Base-by-base conservation (phyloP, 139 green algal genomes). In the Chlorella sp. region DNA sequence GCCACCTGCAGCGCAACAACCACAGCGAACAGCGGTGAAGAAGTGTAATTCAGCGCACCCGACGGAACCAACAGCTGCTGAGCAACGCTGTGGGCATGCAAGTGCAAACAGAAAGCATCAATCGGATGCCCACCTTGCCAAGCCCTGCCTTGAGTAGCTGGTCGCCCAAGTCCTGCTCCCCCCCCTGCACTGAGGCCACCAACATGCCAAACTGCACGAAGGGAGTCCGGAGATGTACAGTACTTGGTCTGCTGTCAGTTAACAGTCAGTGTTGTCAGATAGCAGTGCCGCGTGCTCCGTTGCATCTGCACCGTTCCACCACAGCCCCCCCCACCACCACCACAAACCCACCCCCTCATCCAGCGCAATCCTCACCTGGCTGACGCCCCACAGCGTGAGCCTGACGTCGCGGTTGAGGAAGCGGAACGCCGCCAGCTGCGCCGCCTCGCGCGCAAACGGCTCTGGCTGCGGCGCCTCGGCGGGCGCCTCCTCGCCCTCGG, bases 401-500 rank as follows among this genome's bases (percentile, higher is more conserved):
- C 58, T 75, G 8, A 92, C 79, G 72, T 91, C 87, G 63, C 87
- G 81, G 81, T 97, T 90, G 1, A 98, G 76, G 1, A 82, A 74
- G 9, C 78, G 77, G 31, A 67, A 74, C 87, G 98, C 95, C 2
- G 86, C 92, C 80, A 98, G 96, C 77, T 93, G 84, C 78, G 91
- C 93, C 27, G 95, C 93, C 82, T 98, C 92, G 0, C 83, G 81
- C 3, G 93, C 88, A 67, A 91, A 94, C 2, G 94, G 91, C 76
- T 98, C 94, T 0, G 93, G 81, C 23, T 73, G 58, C 9, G 75
- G 64, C 45, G 79, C 70, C 17, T 82, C 71, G 5, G 73, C 62
- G 9, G 38, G 8, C 15, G 31, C 71, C 33, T 46, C 46, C 51
- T 65, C 69, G 68, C 43, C 71, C 5, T 36, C 63, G 58, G 79